Conservation (phyloP, 2,329 filamentous ascomycete genomes). For the Penicillium vulpinum region DNA sequence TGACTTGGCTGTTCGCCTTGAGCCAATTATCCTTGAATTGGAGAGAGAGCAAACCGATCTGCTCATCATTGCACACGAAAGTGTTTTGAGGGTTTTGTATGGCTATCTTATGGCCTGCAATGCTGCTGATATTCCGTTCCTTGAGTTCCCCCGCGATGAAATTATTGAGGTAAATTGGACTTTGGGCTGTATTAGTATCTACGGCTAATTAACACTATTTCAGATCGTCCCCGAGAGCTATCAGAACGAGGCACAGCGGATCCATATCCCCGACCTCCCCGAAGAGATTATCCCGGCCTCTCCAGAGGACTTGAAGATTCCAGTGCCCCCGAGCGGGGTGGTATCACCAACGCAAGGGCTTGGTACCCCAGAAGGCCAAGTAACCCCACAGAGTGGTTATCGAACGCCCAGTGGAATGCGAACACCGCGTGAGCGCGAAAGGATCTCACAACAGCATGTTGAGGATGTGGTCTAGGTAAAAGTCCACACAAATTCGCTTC, state of each 20-base stretch:
- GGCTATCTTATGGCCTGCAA: constrained; percentile 99
- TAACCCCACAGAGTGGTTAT: constrained; percentile 45
- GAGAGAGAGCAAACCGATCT: constrained; percentile 96
- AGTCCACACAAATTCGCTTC: background rate
- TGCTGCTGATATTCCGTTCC: constrained; percentile 85
- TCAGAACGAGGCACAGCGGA: constrained; percentile 90
- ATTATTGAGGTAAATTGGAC: constrained; percentile 74
- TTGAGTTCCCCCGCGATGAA: constrained; percentile 92
- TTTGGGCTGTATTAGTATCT: background rate
- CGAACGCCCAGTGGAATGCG: constrained; percentile 30
- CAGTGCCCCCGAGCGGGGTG: constrained; percentile 62
- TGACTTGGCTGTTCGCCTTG: constrained; percentile 93
- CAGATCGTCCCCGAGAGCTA: constrained; percentile 94
- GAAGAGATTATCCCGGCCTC: constrained; percentile 70
- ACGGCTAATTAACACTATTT: constrained; percentile 14
- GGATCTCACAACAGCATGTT: constrained; percentile 47
- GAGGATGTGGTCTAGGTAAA: constrained; percentile 44
- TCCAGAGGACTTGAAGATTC: constrained; percentile 78
- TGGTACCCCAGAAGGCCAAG: constrained; percentile 43
- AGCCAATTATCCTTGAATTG: constrained; percentile 95
- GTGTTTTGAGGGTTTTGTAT: constrained; percentile 93
- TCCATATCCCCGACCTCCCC: constrained; percentile 73
- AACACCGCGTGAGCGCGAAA: constrained; percentile 46
- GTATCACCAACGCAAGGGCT: constrained; percentile 48
- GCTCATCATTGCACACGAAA: constrained; percentile 97